Base-by-base conservation (phyloP, 192 early-diverging fungal genomes). In the Backusella sp. region DNA sequence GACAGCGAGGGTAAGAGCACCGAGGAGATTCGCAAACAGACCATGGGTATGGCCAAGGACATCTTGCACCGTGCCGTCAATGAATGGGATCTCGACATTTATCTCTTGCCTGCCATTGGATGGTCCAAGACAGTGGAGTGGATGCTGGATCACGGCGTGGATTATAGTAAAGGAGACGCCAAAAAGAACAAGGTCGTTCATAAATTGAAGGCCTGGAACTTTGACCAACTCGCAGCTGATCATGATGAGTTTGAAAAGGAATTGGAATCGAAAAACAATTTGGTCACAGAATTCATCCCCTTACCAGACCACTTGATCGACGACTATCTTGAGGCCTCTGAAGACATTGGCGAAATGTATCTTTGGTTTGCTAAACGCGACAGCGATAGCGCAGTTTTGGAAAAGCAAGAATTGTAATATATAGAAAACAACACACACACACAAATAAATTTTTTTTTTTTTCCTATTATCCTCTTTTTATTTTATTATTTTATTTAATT, bases 311-410 rank as follows among this genome's bases (percentile, higher is more conserved):
- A 71, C n/a, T 37, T 74, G 42, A 36, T 82, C 15, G 76, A 82
- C 11, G n/a, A 49, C 3, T 82, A 77, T 44, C 35, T 82, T 6
- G 76, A 82, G 2, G 26, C 21, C 14, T 66, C 74, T 7, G 56
- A 66, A 35, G 39, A 30, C 8, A 82, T 82, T 72, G 80, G 80
- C 34, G 80, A 82, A 65, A 73, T 82, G 73, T 82, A 82, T 67
- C 73, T 82, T 66, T 82, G 80, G 80, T 73, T 82, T 68, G 76
- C 59, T 46, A 77, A 77, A 66, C 73, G 68, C 21, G 73, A 72
- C 19, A 69, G 70, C 30, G 21, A 66, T 26, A 36, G 21, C 1
- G 35, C 72, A 3, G 53, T 73, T 36, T 41, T 73, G 34, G 37
- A 35, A 52, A 72, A n/a, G 6, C 39, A 39, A 44, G 42, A 42